phyloP scores from a whole-genome alignment of 441 rosid species.

The Geranium incanum region DNA sequence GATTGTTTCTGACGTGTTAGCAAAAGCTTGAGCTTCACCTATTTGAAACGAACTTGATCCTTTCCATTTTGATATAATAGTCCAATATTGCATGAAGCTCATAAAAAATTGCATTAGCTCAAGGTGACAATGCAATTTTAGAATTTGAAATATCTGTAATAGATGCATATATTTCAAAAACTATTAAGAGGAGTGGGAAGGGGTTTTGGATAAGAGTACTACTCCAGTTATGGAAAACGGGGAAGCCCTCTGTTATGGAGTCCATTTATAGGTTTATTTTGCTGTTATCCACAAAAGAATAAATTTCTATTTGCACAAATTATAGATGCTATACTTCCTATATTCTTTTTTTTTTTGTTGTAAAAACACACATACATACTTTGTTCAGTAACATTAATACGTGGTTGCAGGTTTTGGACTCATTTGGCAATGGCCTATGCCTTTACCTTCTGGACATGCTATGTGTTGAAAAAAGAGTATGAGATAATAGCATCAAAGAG shows the following conservation, averaged over 20 bases:
- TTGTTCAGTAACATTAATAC: not conserved
- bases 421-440: conserved; percentile 81
- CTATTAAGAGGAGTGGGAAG: not conserved
- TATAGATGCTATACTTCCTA: not conserved
- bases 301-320: not conserved
- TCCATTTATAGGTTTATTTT: not conserved
- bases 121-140: not conserved
- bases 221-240: not conserved
- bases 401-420: conserved; percentile 60
- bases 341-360: no score
- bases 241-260: not conserved
- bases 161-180: not conserved
- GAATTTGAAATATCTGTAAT: not conserved
- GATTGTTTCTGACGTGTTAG: not conserved
- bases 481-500: conserved; percentile 71
- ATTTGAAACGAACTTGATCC: not conserved
- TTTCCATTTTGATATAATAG: not conserved
- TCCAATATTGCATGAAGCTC: not conserved
- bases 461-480: conserved; percentile 68
- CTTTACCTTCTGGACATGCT: conserved; percentile 87
- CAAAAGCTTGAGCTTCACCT: not conserved
- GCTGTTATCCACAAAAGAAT: not conserved
- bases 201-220: not conserved
- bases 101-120: not conserved
- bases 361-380: not conserved